Base-by-base conservation (phyloP, 2,329 filamentous ascomycete species). In the Ceratocystis eucalypticola region DNA sequence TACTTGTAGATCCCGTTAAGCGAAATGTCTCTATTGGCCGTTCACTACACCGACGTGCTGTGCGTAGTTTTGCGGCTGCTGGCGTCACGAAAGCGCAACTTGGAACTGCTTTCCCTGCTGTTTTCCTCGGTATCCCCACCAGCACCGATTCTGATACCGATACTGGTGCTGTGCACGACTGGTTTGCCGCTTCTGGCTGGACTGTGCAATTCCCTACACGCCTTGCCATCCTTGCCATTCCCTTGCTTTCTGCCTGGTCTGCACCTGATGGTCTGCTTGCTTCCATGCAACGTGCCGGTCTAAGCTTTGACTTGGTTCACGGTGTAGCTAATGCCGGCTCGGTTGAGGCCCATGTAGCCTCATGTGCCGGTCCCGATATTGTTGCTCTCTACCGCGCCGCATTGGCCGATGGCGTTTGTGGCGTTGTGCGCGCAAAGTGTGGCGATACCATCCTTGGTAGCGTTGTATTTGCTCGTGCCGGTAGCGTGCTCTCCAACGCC, bases 111-210 rank as follows among this genome's bases (percentile, higher is more conserved):
- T 84, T 96, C 44, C 92, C 92, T 0, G 89, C 87, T n/a, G 84
- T 96, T 28, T 96, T 92, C 72, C 83, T 90, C 0, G 93, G 92
- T 0, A 88, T 96, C 8, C 91, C 92, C 0, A 76, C 80, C 1
- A 79, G 1, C 74, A 75, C 48, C 25, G 65, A 45, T 30, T 20
- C 55, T 30, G 71, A 73, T 41, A 74, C 41, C n/a, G 66, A 65
- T 7, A 50, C 28, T 8, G 77, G 80, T 62, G 77, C 77, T 20
- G 74, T 79, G 48, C 83, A 81, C 70, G 84, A 89, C 57, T 97
- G 92, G 92, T 96, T 96, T 74, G 84, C 87, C n/a, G 89, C 87
- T 70, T 82, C 91, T 61, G 92, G 93, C 15, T 96, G 92, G 92
- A 91, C 95, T 71, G 87, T 79, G 0, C 79, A 82, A 61, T 84